Percentiles rank a stretch among this genome's conserved stretches.
Conservation (phyloP, 2,329 filamentous ascomycete species). For the Talaromyces sp. region DNA sequence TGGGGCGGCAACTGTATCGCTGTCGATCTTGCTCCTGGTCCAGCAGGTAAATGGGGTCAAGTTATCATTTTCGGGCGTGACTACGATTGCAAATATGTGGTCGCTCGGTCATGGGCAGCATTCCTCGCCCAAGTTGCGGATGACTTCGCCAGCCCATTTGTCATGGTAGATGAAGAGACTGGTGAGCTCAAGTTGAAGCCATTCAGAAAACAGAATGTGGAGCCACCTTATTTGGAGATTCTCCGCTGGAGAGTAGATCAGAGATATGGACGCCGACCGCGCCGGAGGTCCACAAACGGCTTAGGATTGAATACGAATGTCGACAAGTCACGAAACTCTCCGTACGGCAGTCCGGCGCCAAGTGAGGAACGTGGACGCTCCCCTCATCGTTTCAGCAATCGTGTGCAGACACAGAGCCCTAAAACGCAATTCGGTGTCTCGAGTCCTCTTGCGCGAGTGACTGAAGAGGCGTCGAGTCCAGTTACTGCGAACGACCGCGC, state of each 20-base stretch:
- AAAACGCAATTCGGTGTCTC: conserved; percentile 44
- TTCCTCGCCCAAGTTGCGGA: conserved; percentile 86
- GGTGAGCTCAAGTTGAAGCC: conserved; percentile 88
- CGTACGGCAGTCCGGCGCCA: conserved; percentile 48
- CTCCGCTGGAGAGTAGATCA: conserved; percentile 93
- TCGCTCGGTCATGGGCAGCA: conserved; percentile 85
- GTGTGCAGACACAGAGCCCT: conserved; percentile 43
- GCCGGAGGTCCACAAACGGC: conserved; percentile 47
- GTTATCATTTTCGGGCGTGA: conserved; percentile 95
- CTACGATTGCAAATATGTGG: conserved; percentile 97
- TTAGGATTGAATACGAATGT: conserved; percentile 54
- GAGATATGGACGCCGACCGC: conserved; percentile 71
- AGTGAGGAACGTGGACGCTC: conserved; percentile 49
- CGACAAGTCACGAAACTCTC: conserved; percentile 51
- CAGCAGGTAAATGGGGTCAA: conserved; percentile 89
- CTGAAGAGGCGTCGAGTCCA: conserved; percentile 43
- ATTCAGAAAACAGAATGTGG: conserved; percentile 83
- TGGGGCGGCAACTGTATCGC: conserved; percentile 99
- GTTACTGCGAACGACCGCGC: conserved; percentile 33
- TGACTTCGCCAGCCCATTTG: conserved; percentile 84
- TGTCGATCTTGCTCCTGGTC: conserved; percentile 86
- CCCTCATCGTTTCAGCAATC: conserved; percentile 46
- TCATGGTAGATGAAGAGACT: conserved; percentile 87
- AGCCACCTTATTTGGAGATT: conserved; percentile 92
- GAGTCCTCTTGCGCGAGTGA: conserved; percentile 47